These are phyloP conservation scores for Puccinia brachypodii DNA, from an alignment of 1,284 basidiomycete species.

Conservation along the genomic window DNA sequence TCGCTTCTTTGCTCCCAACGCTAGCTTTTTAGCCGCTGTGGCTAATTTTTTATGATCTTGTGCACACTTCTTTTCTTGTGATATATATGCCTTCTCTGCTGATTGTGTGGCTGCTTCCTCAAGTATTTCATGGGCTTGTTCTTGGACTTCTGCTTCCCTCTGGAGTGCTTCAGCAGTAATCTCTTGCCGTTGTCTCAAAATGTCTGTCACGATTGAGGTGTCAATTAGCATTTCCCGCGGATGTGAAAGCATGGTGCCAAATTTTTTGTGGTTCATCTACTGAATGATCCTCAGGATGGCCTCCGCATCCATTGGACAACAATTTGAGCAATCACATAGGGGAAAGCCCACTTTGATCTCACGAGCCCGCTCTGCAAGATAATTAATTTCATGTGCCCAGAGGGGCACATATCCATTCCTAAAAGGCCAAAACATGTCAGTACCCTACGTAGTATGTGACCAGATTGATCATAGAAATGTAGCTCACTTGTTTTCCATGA, in stretches of 20 bases:
- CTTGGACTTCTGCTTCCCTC: too few relatives aligned
- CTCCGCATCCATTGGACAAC: background rate
- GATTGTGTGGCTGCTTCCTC: too few relatives aligned
- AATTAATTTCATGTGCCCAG: background rate
- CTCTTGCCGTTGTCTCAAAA: too few relatives aligned
- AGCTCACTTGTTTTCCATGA: background rate
- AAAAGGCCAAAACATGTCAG: too few relatives aligned
- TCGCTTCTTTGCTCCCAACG: background rate
- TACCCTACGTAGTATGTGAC: too few relatives aligned
- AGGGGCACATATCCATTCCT: background rate
- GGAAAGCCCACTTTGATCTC: background rate
- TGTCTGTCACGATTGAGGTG: too few relatives aligned
- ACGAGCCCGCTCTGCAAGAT: background rate
- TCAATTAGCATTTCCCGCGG: too few relatives aligned
- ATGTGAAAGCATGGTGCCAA: background rate
- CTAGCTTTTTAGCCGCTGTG: background rate
- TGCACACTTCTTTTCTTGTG: too few relatives aligned
- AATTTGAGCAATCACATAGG: background rate
- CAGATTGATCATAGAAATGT: background rate
- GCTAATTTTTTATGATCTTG: background rate
- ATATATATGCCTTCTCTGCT: too few relatives aligned
- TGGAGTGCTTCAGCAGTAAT: too few relatives aligned
- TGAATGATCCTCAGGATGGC: background rate
- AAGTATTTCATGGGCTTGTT: too few relatives aligned
- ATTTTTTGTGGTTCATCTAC: background rate